Conservation (phyloP, 2,329 filamentous ascomycete species). For the Juglanconis oblonga region DNA sequence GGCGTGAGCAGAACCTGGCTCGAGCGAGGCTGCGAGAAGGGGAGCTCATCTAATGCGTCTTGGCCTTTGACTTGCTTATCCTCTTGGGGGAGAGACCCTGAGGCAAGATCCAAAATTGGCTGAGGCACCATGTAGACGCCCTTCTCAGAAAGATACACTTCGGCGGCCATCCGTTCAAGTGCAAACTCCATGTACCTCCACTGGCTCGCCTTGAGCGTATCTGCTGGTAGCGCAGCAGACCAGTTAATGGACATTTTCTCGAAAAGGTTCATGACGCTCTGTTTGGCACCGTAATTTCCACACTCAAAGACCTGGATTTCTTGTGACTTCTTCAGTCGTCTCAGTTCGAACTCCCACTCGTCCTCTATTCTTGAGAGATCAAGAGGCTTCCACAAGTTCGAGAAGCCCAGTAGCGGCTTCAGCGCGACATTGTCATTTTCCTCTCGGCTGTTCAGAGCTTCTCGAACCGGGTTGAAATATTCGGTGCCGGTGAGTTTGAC, state of each 20-base stretch:
- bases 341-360: not conserved
- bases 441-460: not conserved
- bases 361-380: slow-evolving; percentile 5
- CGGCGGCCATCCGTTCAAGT: slow-evolving; percentile 16
- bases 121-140: slow-evolving; percentile 4
- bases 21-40: slow-evolving; percentile 3
- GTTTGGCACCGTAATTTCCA: not conserved
- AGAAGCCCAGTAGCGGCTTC: slow-evolving; percentile 8
- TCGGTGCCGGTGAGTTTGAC: not conserved
- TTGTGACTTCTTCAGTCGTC: not conserved
- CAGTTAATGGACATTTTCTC: slow-evolving; percentile 15
- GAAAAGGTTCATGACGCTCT: slow-evolving; percentile 8
- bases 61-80: not conserved
- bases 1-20: slow-evolving; percentile 9
- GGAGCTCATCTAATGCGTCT: not conserved
- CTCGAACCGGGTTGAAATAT: not conserved
- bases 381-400: slow-evolving; percentile 7
- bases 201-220: slow-evolving; percentile 7
- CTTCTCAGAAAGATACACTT: slow-evolving; percentile 13
- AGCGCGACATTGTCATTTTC: not conserved
- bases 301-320: slow-evolving; percentile 3
- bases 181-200: slow-evolving; percentile 15
- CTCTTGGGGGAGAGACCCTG: not conserved
- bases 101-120: slow-evolving; percentile 2
- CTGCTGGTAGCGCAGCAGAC: slow-evolving; percentile 11